A percentile compares a stretch with the other conserved stretches of the same genome.
Evolutionary conservation across 1,139 yeast genomes (phyloP).

Genomic region (Suhomyces coccinellae): DNA sequence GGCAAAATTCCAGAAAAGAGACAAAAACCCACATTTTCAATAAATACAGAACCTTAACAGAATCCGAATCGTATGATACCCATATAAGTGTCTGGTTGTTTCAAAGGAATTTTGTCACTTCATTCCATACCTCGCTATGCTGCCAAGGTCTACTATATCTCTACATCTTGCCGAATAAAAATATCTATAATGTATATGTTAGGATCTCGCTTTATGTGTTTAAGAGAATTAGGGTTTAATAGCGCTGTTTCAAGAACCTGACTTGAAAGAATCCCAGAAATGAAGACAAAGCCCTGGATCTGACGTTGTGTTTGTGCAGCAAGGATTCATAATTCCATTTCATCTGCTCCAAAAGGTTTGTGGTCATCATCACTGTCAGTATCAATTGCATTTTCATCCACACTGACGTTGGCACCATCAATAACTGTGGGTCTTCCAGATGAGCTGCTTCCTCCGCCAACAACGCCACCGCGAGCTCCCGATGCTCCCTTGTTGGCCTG

Average conservation of each 20-base stretch:
- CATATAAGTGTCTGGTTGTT: too few species aligned
- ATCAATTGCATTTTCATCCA: constrained; percentile 45
- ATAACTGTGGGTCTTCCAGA: constrained; percentile 10
- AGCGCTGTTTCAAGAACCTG: too few species aligned
- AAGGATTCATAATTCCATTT: constrained; percentile 57
- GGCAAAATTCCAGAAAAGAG: too few species aligned
- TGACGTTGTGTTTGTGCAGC: too few species aligned
- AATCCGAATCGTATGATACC: too few species aligned
- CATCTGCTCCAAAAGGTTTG: constrained; percentile 64
- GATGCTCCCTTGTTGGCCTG: constrained; percentile 6
- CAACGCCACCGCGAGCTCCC: constrained; percentile 11
- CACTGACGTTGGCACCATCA: constrained; percentile 18
- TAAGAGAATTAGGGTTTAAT: neutral
- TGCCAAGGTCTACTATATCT: neutral
- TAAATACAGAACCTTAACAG: too few species aligned
- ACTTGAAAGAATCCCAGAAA: too few species aligned
- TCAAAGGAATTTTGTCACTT: too few species aligned
- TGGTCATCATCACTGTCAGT: constrained; percentile 44
- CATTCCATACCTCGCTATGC: too few species aligned
- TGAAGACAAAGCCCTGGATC: too few species aligned
- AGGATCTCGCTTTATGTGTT: neutral
- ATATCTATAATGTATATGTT: neutral
- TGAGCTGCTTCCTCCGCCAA: constrained; percentile 9
- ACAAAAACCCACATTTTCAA: too few species aligned
- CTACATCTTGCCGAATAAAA: neutral